Evolutionary conservation across 129 eudicot species (phyloP).

Genomic region (Gnaphalium uliginosum): DNA sequence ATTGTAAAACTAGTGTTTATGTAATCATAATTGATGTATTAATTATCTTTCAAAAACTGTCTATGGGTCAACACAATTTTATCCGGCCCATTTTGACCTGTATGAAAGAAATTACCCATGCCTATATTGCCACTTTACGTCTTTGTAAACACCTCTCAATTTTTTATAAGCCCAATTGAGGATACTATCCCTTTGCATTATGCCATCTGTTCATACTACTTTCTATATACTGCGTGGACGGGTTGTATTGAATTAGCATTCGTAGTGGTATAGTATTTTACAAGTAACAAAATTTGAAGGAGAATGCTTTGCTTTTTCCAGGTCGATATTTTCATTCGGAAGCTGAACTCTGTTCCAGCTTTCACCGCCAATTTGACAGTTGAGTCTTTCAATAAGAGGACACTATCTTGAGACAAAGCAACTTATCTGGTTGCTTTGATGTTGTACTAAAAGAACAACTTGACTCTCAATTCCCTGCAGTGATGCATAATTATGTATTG

Average conservation of each 20-base stretch:
- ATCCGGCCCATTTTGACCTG: neutral
- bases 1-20: too few species aligned
- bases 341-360: constrained; percentile 90
- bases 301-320: constrained; percentile 28
- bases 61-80: too few species aligned
- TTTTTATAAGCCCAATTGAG: neutral
- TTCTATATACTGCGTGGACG: neutral
- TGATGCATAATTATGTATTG: neutral
- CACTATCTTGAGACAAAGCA: constrained; percentile 55
- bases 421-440: constrained; percentile 18
- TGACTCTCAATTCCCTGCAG: neutral
- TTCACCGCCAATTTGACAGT: constrained; percentile 93
- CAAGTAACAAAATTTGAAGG: neutral
- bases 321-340: constrained; percentile 79
- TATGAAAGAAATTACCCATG: too few species aligned
- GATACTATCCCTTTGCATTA: neutral
- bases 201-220: neutral
- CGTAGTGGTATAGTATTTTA: neutral
- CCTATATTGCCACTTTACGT: neutral
- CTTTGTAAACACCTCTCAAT: neutral
- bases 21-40: too few species aligned
- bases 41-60: too few species aligned
- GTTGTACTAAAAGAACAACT: neutral
- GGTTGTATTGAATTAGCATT: neutral
- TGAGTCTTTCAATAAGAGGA: constrained; percentile 91